These are phyloP conservation scores for Russula emetica DNA, from an alignment of 768 basidiomycete species.

Conservation along the genomic window DNA sequence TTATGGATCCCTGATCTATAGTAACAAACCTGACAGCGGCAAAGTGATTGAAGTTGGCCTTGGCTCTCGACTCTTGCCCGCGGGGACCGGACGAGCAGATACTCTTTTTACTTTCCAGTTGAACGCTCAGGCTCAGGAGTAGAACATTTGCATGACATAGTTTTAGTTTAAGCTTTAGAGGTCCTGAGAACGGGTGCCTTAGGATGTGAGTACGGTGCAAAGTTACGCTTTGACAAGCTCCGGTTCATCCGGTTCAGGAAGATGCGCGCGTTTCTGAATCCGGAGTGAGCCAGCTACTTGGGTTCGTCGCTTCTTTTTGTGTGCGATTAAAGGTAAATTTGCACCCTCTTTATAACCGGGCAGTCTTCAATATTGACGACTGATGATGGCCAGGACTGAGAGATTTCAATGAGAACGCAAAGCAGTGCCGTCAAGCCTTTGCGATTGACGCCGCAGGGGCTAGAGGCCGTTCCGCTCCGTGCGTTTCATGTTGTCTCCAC, in stretches of 20 bases:
- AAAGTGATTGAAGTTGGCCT: constrained; percentile 12
- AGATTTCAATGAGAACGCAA: not conserved
- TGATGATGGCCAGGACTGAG: not conserved
- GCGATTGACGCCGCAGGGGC: not conserved
- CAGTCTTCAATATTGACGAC: not conserved
- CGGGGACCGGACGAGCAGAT: constrained; percentile 3
- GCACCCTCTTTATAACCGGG: constrained; percentile 9
- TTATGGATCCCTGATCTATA: constrained; percentile 9
- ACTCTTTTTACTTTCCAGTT: not conserved
- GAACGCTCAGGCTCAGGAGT: not conserved
- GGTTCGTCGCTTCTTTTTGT: constrained; percentile 18
- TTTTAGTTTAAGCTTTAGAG: constrained; percentile 15
- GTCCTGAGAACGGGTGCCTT: constrained; percentile 15
- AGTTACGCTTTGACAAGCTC: constrained; percentile 1
- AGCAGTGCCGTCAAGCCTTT: not conserved
- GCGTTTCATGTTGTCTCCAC: constrained; percentile 18
- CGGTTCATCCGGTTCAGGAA: constrained; percentile 16
- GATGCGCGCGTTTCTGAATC: not conserved
- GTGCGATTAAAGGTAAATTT: constrained; percentile 25
- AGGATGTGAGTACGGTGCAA: constrained; percentile 4
- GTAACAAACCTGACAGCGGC: constrained; percentile 22
- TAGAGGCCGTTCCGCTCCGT: constrained; percentile 24
- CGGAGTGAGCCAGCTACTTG: constrained; percentile 1
- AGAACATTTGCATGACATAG: not conserved
- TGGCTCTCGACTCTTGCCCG: constrained; percentile 5